Evolutionary conservation across 345 rosid species (phyloP).

Genomic region (Chamaenerion angustifolium): DNA sequence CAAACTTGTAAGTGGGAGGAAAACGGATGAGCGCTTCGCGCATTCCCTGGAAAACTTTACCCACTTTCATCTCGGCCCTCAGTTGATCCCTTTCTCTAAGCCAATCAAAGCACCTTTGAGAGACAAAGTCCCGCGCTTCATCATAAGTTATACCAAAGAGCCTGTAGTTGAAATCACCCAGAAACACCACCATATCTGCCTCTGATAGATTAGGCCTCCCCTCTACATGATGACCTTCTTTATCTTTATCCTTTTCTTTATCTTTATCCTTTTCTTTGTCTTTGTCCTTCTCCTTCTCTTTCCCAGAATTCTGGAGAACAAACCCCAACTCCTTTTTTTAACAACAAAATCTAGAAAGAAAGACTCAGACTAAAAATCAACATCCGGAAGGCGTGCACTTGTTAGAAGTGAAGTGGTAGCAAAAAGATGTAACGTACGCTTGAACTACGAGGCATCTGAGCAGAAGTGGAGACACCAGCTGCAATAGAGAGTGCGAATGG

Average conservation of each 20-base stretch:
- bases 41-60: slow-evolving; percentile 98
- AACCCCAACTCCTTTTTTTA: neutral
- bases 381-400: slow-evolving; percentile 2
- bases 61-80: slow-evolving; percentile 90
- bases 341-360: neutral
- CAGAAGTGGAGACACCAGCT: slow-evolving; percentile 68
- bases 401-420: slow-evolving; percentile 12
- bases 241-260: no score
- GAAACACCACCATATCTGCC: slow-evolving; percentile 93
- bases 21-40: slow-evolving; percentile 85
- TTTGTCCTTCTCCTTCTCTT: no score
- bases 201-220: slow-evolving; percentile 68
- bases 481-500: slow-evolving; percentile 67
- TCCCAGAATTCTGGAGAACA: slow-evolving; percentile 23
- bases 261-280: no score
- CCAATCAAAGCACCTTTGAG: slow-evolving; percentile 98
- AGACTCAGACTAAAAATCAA: neutral
- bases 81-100: slow-evolving; percentile 97
- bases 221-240: slow-evolving; percentile 35
- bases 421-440: slow-evolving; percentile 32
- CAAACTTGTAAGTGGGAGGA: slow-evolving; percentile 98
- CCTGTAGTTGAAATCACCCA: slow-evolving; percentile 91
- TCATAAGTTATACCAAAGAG: slow-evolving; percentile 96
- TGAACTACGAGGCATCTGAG: slow-evolving; percentile 38
- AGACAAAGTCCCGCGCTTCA: slow-evolving; percentile 97